phyloP scores from a whole-genome alignment of 1,284 basidiomycete genomes.

The Ceratobasidium sp. region DNA sequence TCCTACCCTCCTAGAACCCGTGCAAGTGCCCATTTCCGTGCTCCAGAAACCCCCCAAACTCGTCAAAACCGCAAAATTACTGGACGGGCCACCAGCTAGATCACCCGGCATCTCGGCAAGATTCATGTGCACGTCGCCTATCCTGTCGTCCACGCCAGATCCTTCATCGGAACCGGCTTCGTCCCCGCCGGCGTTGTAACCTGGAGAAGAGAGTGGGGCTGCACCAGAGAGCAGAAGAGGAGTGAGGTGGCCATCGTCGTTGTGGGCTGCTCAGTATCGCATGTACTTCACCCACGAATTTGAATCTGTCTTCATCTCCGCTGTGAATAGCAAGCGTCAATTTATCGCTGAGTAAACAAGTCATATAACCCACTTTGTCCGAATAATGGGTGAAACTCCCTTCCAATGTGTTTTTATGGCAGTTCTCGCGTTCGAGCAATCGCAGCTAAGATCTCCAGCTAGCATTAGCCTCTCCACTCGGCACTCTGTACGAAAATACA shows the following conservation, averaged over 20 bases:
- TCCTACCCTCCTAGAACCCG: slow-evolving; percentile 16
- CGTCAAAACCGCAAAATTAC: slow-evolving; percentile 50
- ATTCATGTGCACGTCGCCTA: slow-evolving; percentile 57
- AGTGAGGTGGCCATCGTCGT: slow-evolving; percentile 63
- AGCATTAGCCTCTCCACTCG: neutral
- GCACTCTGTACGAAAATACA: slow-evolving; percentile 1
- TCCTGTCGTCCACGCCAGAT: slow-evolving; percentile 60
- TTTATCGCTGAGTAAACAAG: neutral
- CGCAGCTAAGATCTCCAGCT: slow-evolving; percentile 62
- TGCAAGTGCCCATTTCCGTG: slow-evolving; percentile 3
- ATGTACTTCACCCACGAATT: slow-evolving; percentile 82
- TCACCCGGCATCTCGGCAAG: slow-evolving; percentile 71
- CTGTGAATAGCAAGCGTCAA: slow-evolving; percentile 59
- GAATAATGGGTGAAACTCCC: slow-evolving; percentile 87
- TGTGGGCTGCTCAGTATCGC: slow-evolving; percentile 79
- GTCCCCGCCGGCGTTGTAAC: slow-evolving; percentile 81
- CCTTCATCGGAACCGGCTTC: slow-evolving; percentile 69
- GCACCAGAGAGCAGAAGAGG: neutral
- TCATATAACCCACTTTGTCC: slow-evolving; percentile 70
- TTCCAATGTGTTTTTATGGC: slow-evolving; percentile 84
- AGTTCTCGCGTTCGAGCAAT: slow-evolving; percentile 76
- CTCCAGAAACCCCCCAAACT: slow-evolving; percentile 45
- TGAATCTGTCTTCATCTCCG: slow-evolving; percentile 74
- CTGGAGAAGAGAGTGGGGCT: neutral
- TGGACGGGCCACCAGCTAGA: slow-evolving; percentile 46